phyloP scores from a whole-genome alignment of 805 yeast genomes.

The Starmera caribaea region DNA sequence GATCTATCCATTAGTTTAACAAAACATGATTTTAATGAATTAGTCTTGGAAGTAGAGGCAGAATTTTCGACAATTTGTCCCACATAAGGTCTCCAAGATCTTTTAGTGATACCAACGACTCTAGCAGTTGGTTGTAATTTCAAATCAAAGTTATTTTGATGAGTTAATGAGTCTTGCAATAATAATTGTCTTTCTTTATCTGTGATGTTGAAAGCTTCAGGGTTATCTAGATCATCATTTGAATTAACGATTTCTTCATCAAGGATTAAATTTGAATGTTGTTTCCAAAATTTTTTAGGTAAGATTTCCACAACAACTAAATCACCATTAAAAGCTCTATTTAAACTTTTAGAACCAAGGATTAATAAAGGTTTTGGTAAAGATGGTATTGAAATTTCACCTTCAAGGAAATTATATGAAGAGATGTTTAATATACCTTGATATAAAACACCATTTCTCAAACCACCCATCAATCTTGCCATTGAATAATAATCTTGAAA shows the following conservation, averaged over 20 bases:
- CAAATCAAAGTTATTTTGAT: constrained; percentile 39
- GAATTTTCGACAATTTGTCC: constrained; percentile 84
- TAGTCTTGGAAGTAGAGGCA: constrained; percentile 46
- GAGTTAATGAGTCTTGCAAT: constrained; percentile 66
- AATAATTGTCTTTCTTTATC: constrained; percentile 65
- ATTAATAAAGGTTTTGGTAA: constrained; percentile 76
- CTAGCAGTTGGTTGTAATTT: constrained; percentile 85
- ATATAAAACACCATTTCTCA: constrained; percentile 75
- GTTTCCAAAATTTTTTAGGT: constrained; percentile 81
- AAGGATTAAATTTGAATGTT: constrained; percentile 68
- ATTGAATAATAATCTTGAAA: constrained; percentile 74
- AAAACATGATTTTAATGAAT: constrained; percentile 69
- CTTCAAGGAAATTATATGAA: constrained; percentile 83
- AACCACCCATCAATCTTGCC: constrained; percentile 83
- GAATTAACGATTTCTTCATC: constrained; percentile 32
- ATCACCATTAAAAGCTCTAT: constrained; percentile 90
- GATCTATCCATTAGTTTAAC: constrained; percentile 84
- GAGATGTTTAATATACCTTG: constrained; percentile 80
- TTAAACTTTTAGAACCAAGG: constrained; percentile 74
- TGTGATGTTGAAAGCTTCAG: constrained; percentile 36
- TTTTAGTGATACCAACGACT: constrained; percentile 76
- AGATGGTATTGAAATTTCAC: constrained; percentile 59
- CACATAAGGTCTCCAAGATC: constrained; percentile 95
- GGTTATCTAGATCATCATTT: constrained; percentile 32
- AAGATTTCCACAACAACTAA: constrained; percentile 82